Conservation (phyloP, 805 yeast species). For the Pichia manshurica region DNA sequence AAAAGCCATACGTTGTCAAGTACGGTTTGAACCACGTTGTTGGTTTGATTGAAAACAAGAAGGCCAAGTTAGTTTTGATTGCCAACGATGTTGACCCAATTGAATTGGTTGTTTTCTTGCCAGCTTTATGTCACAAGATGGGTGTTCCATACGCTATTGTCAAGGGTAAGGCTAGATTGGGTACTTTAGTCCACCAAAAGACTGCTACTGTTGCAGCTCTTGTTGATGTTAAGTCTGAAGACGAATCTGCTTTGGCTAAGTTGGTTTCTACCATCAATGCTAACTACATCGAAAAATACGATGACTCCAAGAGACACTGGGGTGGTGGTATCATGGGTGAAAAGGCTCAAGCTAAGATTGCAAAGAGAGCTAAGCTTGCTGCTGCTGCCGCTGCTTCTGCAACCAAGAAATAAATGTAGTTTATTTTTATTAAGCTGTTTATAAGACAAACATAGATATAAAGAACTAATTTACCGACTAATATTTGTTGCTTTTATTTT, state of each 20-base stretch:
- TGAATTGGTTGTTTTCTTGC: conserved; percentile 94
- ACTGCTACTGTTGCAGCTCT: conserved; percentile 96
- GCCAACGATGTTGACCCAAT: conserved; percentile 99
- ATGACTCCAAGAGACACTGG: conserved; percentile 97
- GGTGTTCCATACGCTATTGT: conserved; percentile 98
- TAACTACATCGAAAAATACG: conserved; percentile 90
- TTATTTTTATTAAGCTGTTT: background rate
- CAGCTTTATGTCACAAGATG: conserved; percentile 99
- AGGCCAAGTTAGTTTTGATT: conserved; percentile 93
- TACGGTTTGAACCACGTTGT: conserved; percentile 99
- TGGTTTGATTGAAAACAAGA: conserved; percentile 95
- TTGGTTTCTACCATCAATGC: conserved; percentile 89
- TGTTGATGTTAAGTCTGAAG: conserved; percentile 92
- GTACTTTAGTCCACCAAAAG: conserved; percentile 96
- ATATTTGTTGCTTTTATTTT: no score
- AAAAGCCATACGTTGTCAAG: conserved; percentile 95
- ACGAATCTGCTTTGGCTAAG: conserved; percentile 90
- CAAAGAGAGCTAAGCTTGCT: conserved; percentile 59
- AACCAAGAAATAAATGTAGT: conserved; percentile 6
- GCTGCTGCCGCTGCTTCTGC: conserved; percentile 60
- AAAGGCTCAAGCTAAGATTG: conserved; percentile 82
- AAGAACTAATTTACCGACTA: background rate
- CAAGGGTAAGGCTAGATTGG: conserved; percentile 98
- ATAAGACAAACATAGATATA: background rate
- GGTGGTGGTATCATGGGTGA: conserved; percentile 99